phyloP scores from a whole-genome alignment of 2,329 filamentous ascomycete species.

The Hypomyces perniciosus region DNA sequence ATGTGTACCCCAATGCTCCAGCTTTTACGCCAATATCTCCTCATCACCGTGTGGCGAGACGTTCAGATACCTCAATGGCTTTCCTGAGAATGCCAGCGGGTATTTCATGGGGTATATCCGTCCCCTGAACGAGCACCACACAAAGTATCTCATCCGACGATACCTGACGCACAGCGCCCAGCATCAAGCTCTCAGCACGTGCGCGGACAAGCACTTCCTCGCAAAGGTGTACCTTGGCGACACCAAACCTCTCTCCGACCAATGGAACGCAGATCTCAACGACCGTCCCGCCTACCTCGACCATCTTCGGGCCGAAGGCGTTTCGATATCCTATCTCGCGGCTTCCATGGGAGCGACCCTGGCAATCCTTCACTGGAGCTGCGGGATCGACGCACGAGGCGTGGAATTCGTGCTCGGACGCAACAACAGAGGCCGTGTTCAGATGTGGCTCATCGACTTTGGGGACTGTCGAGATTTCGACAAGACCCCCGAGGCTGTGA shows the following conservation, averaged over 20 bases:
- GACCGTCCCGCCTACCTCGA: constrained; percentile 19
- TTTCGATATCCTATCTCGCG: not conserved
- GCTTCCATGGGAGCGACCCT: constrained; percentile 18
- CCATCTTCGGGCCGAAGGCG: constrained; percentile 14
- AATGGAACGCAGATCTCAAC: constrained; percentile 10
- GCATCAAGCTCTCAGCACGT: constrained; percentile 8
- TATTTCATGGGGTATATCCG: constrained; percentile 15
- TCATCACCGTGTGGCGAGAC: constrained; percentile 8
- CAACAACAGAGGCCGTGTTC: constrained; percentile 4
- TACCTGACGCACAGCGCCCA: constrained; percentile 11
- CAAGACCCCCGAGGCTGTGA: constrained; percentile 3
- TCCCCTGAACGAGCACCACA: constrained; percentile 12
- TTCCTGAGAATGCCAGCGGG: constrained; percentile 8
- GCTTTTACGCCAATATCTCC: constrained; percentile 8
- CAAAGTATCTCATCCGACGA: constrained; percentile 12
- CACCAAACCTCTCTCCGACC: constrained; percentile 9
- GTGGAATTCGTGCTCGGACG: constrained; percentile 19
- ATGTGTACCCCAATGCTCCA: constrained; percentile 6
- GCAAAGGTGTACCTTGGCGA: constrained; percentile 14
- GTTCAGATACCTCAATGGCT: constrained; percentile 5
- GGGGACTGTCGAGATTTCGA: constrained; percentile 15
- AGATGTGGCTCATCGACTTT: constrained; percentile 21
- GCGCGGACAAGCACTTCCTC: constrained; percentile 8
- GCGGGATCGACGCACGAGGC: constrained; percentile 18
- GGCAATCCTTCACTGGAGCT: constrained; percentile 22